Percentiles rank a stretch among this genome's conserved stretches.
Evolutionary conservation across 2,329 filamentous ascomycete species (phyloP).

Genomic region (Sordariomycetes sp.): DNA sequence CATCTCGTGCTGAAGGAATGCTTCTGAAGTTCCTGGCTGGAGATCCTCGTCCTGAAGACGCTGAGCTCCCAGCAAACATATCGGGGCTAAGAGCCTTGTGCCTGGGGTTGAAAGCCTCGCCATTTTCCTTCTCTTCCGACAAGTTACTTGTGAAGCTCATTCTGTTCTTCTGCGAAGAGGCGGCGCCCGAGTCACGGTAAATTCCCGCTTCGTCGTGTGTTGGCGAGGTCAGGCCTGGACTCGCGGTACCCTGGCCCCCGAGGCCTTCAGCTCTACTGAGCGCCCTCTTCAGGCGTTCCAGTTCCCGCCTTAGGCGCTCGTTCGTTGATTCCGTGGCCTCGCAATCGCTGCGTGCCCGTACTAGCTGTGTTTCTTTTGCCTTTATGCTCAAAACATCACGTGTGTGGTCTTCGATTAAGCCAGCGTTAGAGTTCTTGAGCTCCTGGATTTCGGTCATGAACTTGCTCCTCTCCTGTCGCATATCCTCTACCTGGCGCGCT

Average conservation of each 20-base stretch:
- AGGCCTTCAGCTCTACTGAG: constrained; percentile 52
- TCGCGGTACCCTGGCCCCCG: constrained; percentile 24
- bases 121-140: constrained; percentile 73
- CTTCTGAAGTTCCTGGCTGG: constrained; percentile 47
- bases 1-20: constrained; percentile 19
- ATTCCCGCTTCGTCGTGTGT: constrained; percentile 50
- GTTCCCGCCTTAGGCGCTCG: constrained; percentile 75
- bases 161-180: constrained; percentile 34
- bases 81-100: constrained; percentile 46
- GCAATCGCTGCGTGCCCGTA: constrained; percentile 81
- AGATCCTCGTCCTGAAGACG: constrained; percentile 48
- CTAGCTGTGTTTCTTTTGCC: constrained; percentile 94
- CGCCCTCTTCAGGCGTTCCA: constrained; percentile 89
- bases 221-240: constrained; percentile 36
- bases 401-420: constrained; percentile 94
- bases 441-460: constrained; percentile 84
- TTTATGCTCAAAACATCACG: constrained; percentile 93
- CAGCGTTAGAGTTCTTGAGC: constrained; percentile 92
- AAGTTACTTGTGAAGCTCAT: constrained; percentile 56
- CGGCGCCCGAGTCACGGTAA: constrained; percentile 42
- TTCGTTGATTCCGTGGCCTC: constrained; percentile 83
- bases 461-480: constrained; percentile 72
- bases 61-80: constrained; percentile 37
- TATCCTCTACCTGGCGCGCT: constrained; percentile 65
- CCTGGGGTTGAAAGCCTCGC: constrained; percentile 35